Percentiles rank a stretch among this genome's conserved stretches.
Evolutionary conservation across 495 filamentous ascomycete species (phyloP).

Genomic region (Sporormia fimetaria): DNA sequence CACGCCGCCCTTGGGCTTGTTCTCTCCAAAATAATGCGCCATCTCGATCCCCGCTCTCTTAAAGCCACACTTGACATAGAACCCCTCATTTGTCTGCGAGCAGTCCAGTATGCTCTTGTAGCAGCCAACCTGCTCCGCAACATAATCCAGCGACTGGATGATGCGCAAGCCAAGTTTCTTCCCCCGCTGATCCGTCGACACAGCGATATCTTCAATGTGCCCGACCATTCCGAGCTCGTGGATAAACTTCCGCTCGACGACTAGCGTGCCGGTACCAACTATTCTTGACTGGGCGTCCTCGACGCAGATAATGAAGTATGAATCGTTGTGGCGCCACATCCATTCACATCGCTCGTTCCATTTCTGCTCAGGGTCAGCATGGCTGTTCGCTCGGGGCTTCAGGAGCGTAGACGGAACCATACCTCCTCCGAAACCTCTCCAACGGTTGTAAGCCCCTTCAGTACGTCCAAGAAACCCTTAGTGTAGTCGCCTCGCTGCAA

Average conservation of each 20-base stretch:
- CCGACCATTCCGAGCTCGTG: slow-evolving; percentile 69
- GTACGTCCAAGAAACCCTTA: slow-evolving; percentile 73
- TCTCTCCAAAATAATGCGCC: slow-evolving; percentile 78
- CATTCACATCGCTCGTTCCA: slow-evolving; percentile 76
- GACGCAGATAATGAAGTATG: slow-evolving; percentile 77
- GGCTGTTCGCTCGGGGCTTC: background rate
- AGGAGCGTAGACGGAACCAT: slow-evolving; percentile 10
- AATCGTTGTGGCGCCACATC: slow-evolving; percentile 65
- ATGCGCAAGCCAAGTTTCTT: slow-evolving; percentile 89
- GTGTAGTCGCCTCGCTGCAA: slow-evolving; percentile 67
- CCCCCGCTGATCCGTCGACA: slow-evolving; percentile 85
- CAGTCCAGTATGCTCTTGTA: slow-evolving; percentile 82
- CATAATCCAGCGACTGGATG: slow-evolving; percentile 85
- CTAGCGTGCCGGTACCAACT: slow-evolving; percentile 76
- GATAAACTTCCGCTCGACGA: slow-evolving; percentile 80
- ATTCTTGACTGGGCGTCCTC: slow-evolving; percentile 57
- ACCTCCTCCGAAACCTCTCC: slow-evolving; percentile 66
- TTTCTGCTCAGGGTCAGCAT: slow-evolving; percentile 5
- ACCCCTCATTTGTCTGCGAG: slow-evolving; percentile 81
- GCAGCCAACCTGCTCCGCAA: slow-evolving; percentile 74
- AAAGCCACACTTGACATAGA: slow-evolving; percentile 98
- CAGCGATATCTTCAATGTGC: slow-evolving; percentile 97
- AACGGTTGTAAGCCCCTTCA: slow-evolving; percentile 84
- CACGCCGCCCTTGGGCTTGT: slow-evolving; percentile 19
- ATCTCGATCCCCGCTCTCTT: slow-evolving; percentile 89